A percentile compares a stretch with the other conserved stretches of the same genome.
phyloP scores from a whole-genome alignment of 2,329 filamentous ascomycete genomes.

The Apiospora malaysiana region DNA sequence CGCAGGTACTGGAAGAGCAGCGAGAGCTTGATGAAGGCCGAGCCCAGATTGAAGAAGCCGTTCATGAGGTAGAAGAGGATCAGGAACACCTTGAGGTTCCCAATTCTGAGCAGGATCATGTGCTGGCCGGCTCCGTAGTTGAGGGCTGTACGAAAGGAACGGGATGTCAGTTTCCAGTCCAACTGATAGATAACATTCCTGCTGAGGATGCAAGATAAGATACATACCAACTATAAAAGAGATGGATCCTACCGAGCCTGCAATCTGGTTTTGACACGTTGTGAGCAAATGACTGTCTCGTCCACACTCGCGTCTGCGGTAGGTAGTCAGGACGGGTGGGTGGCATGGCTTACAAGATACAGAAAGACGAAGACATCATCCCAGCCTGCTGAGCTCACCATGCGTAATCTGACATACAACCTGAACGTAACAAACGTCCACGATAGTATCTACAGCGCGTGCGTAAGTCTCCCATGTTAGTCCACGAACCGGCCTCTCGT shows the following conservation, averaged over 20 bases:
- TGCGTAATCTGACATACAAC: slow-evolving; percentile 35
- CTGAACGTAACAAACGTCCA: slow-evolving; percentile 36
- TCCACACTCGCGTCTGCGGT: too few relatives aligned
- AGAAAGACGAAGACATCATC: slow-evolving; percentile 44
- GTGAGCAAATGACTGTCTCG: too few relatives aligned
- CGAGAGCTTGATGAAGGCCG: slow-evolving; percentile 41
- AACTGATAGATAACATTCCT: too few relatives aligned
- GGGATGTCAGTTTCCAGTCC: background rate
- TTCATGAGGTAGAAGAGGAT: slow-evolving; percentile 25
- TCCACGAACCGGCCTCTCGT: too few relatives aligned
- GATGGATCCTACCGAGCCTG: slow-evolving; percentile 35
- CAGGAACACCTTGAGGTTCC: slow-evolving; percentile 21
- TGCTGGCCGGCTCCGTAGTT: slow-evolving; percentile 23
- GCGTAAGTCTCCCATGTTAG: background rate
- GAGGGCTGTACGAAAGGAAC: slow-evolving; percentile 1
- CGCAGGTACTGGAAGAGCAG: slow-evolving; percentile 45
- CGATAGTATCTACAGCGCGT: slow-evolving; percentile 32
- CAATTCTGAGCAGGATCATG: slow-evolving; percentile 22
- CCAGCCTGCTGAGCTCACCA: slow-evolving; percentile 39
- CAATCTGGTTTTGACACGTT: slow-evolving; percentile 29
- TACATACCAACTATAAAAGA: slow-evolving; percentile 31
- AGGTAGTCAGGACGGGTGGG: too few relatives aligned
- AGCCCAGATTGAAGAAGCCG: slow-evolving; percentile 22
- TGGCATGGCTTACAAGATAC: slow-evolving; percentile 35
- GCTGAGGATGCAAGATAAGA: background rate